Evolutionary conservation across 106 monocot species (phyloP).

Genomic region (Dendrobium catenatum): DNA sequence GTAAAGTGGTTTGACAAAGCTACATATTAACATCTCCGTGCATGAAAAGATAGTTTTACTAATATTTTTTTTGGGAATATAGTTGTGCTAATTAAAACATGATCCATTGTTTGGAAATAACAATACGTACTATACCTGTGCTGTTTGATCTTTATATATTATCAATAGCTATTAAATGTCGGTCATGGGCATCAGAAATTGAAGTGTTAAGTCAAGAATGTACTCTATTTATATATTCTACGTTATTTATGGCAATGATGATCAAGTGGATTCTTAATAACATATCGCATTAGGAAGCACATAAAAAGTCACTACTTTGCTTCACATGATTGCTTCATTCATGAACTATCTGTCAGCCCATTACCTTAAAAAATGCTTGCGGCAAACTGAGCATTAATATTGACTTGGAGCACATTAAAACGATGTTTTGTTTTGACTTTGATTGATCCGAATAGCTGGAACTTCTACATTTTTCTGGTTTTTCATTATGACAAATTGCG

Average conservation of each 20-base stretch:
- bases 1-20: not conserved
- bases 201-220: not conserved
- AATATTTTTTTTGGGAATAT: not conserved
- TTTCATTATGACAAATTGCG: not conserved
- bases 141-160: not conserved
- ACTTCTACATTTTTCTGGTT: not conserved
- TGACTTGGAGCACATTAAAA: not conserved
- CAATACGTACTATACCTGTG: not conserved
- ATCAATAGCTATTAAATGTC: not conserved
- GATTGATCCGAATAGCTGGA: not conserved
- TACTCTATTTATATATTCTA: too few species aligned
- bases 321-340: not conserved
- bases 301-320: not conserved
- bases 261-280: too few species aligned
- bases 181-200: not conserved
- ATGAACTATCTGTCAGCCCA: not conserved
- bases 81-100: not conserved
- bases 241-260: too few species aligned
- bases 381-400: not conserved
- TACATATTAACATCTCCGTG: not conserved
- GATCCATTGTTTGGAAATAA: not conserved
- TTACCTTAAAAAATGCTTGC: not conserved
- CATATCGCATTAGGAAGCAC: not conserved
- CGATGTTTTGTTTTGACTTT: not conserved
- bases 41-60: not conserved